Conservation (phyloP, 2,329 filamentous ascomycete species). For the Penicillium sp. region DNA sequence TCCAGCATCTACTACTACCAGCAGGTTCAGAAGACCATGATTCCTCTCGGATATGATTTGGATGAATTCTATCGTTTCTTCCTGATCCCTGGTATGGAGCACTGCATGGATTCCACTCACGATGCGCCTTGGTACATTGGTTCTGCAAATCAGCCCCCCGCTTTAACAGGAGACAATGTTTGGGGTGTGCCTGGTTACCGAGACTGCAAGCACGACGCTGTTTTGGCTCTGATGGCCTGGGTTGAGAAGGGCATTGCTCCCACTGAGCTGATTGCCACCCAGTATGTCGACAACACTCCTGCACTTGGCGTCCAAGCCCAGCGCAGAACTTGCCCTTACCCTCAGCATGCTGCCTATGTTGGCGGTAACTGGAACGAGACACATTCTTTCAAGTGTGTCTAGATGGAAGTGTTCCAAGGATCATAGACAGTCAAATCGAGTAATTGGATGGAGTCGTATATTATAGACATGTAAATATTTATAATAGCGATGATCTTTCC, state of each 20-base stretch:
- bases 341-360: not conserved
- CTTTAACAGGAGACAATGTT: not conserved
- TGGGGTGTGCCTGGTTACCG: slow-evolving; percentile 10
- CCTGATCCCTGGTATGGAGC: slow-evolving; percentile 15
- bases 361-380: not conserved
- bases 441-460: too few relatives aligned
- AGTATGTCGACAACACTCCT: slow-evolving; percentile 2
- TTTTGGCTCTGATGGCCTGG: slow-evolving; percentile 20
- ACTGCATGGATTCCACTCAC: too few relatives aligned
- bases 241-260: slow-evolving; percentile 20
- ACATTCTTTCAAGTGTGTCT: not conserved
- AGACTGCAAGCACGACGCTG: slow-evolving; percentile 16
- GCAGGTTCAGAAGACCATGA: not conserved
- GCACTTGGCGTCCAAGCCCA: not conserved
- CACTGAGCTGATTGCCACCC: slow-evolving; percentile 16
- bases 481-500: too few relatives aligned
- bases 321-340: not conserved
- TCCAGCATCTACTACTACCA: slow-evolving; percentile 4
- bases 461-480: too few relatives aligned
- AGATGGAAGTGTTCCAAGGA: too few relatives aligned
- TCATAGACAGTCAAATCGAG: too few relatives aligned
- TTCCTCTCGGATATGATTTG: slow-evolving; percentile 5
- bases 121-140: slow-evolving; percentile 1
- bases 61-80: slow-evolving; percentile 19
- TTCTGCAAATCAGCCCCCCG: too few relatives aligned